Evolutionary conservation across 768 basidiomycete species (phyloP), one percentile per base, ranked within the genome.

Genomic region (Candolleomyces efflorescens): DNA sequence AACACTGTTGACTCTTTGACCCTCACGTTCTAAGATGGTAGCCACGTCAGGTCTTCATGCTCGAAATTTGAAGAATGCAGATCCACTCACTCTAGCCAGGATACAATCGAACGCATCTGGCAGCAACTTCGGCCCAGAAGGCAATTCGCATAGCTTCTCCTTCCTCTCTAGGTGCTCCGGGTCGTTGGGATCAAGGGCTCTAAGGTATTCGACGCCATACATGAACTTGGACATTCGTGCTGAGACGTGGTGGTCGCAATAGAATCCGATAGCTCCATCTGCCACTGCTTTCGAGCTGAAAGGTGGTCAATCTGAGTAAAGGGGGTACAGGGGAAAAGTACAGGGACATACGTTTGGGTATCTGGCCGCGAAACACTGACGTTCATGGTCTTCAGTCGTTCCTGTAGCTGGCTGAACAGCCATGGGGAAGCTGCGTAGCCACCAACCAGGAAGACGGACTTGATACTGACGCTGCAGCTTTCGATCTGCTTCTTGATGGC

Each of bases 51-150:
- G 59, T 50, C 39, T 39, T 3, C 46, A 62, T 9, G 37, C 46
- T 17, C 15, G 17, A 60, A 58, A 32, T 37, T 47, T 46, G 18
- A 53, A 5, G 11, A 7, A 18, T 36, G 3, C 26, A 54, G 5
- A 4, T n/a, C n/a, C n/a, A 74, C 82, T 53, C 58, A 89, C 89
- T 65, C 86, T 73, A 6, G 84, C 79, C 43, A 92, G 75, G 63
- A 91, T 90, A 62, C 88, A 91, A 64, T 90, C 89, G 68, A 91
- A 92, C 1, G 89, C 89, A 65, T 92, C 89, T 11, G 87, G 87
- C 12, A 92, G 74, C n/a, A 90, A 74, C 62, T 80, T 84, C 3
- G 89, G 89, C 5, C 89, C 89, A 44, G 86, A 88, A 1, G 89
- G 89, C 54, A 91, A 75, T 64, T 90, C 87, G 61, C 86, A 87